phyloP scores from a whole-genome alignment of 192 early-diverging fungal genomes.

The Pilaira anomala region DNA sequence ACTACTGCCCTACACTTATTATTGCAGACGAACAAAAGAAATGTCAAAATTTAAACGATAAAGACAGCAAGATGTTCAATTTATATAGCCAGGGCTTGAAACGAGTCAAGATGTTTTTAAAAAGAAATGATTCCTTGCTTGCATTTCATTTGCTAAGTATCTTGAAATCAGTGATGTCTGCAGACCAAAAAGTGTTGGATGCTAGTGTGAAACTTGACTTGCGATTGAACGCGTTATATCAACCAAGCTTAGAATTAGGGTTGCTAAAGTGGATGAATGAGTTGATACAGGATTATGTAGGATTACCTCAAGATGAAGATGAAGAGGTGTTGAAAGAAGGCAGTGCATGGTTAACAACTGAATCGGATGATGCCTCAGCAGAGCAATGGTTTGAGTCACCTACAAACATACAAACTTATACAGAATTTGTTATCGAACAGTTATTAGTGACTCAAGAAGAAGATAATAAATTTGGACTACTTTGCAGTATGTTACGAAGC shows the following conservation, averaged over 20 bases:
- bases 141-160: slow-evolving; percentile 6
- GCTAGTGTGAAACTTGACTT: slow-evolving; percentile 2
- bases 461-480: not conserved
- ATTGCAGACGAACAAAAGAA: slow-evolving; percentile 5
- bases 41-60: not conserved
- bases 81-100: slow-evolving; percentile 1
- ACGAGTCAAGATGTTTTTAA: slow-evolving; percentile 20
- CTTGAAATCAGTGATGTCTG: not conserved
- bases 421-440: not conserved
- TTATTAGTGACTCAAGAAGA: not conserved
- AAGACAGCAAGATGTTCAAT: not conserved
- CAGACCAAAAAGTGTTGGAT: not conserved
- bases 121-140: slow-evolving; percentile 20
- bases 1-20: slow-evolving; percentile 22
- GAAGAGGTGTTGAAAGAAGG: slow-evolving; percentile 6
- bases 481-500: too few species aligned
- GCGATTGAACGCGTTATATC: not conserved
- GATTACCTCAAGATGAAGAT: slow-evolving; percentile 30
- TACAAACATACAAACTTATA: slow-evolving; percentile 2
- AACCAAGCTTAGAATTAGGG: not conserved
- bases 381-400: slow-evolving; percentile 16
- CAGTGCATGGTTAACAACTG: not conserved
- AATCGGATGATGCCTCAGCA: not conserved
- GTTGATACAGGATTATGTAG: slow-evolving; percentile 25
- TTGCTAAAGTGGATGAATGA: slow-evolving; percentile 33